Base-by-base conservation (phyloP, 495 filamentous ascomycete species). In the Penicillium psychrofluorescens region DNA sequence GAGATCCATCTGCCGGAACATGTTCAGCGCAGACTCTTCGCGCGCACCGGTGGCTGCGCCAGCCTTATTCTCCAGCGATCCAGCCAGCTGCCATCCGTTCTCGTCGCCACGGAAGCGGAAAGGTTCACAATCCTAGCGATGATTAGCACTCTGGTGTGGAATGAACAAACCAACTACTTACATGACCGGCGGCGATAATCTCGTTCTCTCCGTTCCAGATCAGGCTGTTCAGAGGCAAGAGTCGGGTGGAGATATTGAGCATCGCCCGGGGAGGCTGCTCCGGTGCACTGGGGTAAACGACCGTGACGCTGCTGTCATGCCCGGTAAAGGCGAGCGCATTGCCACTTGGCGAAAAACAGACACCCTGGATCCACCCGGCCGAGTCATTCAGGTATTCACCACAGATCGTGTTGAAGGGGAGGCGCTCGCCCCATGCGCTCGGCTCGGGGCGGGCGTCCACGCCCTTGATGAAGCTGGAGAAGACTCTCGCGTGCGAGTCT, bases 1-100 rank as follows among this genome's bases (percentile, higher is more conserved):
- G 47, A 97, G 72, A 62, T 98, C 92, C 94, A 98, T 95, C 68
- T 95, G 90, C 59, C 79, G 79, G 75, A 98, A 98, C 94, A 96
- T 96, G 61, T 97, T 95, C 59, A 96, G 72, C n/a, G 92, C 92
- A 52, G 83, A 88, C 62, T 78, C 86, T 64, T 78, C 89, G 56
- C 81, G 85, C 71, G 71, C 80, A 44, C 74, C 79, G 5, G 67
- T 71, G 22, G 71, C 36, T 13, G 75, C 77, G 0, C 76, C 68
- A 15, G 65, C 57, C 53, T 79, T 77, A 1, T 63, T 66, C 63
- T 97, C 92, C 37, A 97, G 63, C 4, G 87, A 88, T 22, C 91
- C 91, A 10, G 78, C 80, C 37, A 95, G 70, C 54, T 86, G 79
- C 92, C 92, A 98, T 28, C 91, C 92, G 38, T 76, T 71, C 38